Conservation (phyloP, 2,329 filamentous ascomycete genomes). For the Neocucurbitaria cava region DNA sequence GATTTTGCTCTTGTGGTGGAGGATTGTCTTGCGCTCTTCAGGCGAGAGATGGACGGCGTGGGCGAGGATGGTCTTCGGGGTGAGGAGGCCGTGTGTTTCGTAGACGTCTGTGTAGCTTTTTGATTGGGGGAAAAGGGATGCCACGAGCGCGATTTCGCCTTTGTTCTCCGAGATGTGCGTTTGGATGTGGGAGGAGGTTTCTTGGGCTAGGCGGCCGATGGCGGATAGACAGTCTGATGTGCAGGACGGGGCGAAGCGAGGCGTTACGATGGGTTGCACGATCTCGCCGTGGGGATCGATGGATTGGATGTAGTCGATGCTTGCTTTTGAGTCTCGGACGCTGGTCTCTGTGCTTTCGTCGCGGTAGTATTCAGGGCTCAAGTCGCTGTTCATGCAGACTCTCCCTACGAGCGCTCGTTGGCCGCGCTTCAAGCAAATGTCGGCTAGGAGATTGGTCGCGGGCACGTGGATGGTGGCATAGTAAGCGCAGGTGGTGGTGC, state of each 20-base stretch:
- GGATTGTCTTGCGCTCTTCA: slow-evolving; percentile 71
- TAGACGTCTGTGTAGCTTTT: slow-evolving; percentile 79
- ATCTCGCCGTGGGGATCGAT: slow-evolving; percentile 72
- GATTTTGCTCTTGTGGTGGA: slow-evolving; percentile 68
- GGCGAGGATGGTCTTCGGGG: slow-evolving; percentile 77
- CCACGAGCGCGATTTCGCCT: slow-evolving; percentile 75
- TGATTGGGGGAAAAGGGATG: slow-evolving; percentile 69
- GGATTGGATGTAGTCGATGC: slow-evolving; percentile 64
- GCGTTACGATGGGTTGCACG: slow-evolving; percentile 81
- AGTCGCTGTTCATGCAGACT: slow-evolving; percentile 86
- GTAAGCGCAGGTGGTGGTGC: slow-evolving; percentile 94
- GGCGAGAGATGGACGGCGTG: slow-evolving; percentile 80
- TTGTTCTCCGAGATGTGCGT: slow-evolving; percentile 90
- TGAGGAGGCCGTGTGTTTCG: slow-evolving; percentile 74
- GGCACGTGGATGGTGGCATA: slow-evolving; percentile 88
- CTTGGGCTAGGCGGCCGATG: slow-evolving; percentile 69
- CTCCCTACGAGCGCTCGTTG: slow-evolving; percentile 91
- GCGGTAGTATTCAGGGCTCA: slow-evolving; percentile 79
- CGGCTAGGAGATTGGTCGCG: slow-evolving; percentile 88
- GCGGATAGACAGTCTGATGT: slow-evolving; percentile 62
- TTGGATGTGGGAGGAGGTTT: slow-evolving; percentile 74
- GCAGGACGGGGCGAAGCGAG: slow-evolving; percentile 66
- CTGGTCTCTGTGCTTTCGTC: slow-evolving; percentile 71
- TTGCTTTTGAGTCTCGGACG: slow-evolving; percentile 58
- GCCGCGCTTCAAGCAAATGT: slow-evolving; percentile 78